Evolutionary conservation across 2,329 filamentous ascomycete genomes (phyloP).

Genomic region (Talaromyces sp.): DNA sequence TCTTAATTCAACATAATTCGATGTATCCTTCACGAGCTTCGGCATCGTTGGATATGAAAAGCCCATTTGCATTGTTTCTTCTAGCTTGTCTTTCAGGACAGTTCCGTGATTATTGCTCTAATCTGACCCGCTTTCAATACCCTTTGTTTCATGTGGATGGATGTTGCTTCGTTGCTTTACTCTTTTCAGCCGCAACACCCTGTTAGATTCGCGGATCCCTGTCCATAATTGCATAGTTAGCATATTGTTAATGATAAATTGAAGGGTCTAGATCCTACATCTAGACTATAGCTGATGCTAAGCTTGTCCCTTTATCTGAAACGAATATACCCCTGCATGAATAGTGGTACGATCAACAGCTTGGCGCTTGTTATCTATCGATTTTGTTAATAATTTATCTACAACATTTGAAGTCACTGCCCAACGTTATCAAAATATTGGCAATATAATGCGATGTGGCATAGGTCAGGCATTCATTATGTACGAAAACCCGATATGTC

Average conservation of each 20-base stretch:
- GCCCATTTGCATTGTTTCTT: constrained; percentile 4
- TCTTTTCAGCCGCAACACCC: neutral
- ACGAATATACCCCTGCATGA: neutral
- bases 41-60: neutral
- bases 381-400: neutral
- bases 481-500: too few relatives aligned
- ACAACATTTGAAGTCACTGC: neutral
- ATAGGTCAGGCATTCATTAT: too few relatives aligned
- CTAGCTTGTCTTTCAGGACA: too few relatives aligned
- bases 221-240: constrained; percentile 21
- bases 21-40: neutral
- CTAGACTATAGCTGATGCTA: neutral
- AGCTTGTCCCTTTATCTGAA: neutral
- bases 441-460: too few relatives aligned
- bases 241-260: constrained; percentile 9
- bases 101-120: too few relatives aligned
- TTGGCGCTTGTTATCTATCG: neutral
- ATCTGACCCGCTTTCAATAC: constrained; percentile 15
- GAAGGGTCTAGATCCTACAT: neutral
- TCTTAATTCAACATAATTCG: neutral
- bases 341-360: neutral
- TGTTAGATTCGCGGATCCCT: constrained; percentile 9
- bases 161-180: neutral
- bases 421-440: too few relatives aligned
- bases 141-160: constrained; percentile 18